Base-by-base conservation (phyloP, 2,329 filamentous ascomycete species). In the Cladosporium sp. region DNA sequence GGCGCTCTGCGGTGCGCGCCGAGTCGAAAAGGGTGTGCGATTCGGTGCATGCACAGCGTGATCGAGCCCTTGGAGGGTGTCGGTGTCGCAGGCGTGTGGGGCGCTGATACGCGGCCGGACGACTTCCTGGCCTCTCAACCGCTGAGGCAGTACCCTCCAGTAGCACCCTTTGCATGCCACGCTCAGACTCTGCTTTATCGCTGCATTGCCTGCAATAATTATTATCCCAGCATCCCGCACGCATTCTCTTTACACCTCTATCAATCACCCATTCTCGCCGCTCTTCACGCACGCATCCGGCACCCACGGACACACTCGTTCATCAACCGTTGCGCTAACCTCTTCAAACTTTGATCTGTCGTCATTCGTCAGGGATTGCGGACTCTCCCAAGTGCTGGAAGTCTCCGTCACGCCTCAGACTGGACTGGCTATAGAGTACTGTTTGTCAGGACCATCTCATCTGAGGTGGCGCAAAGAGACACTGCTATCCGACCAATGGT, bases 301-400 rank as follows among this genome's bases (percentile, higher is more conserved):
- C 17, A n/a, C 11, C 22, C 28, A 43, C 52, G 39, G 52, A 34
- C 11, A 43, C 39, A 25, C 19, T 37, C 52, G 17, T 37, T 55
- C 40, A 19, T 20, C 28, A 36, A 28, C 52, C 52, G 52, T 55
- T 47, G 52, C 52, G 39, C 52, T 55, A 55, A 17, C 15, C 17
- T 39, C 49, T 39, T 49, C 42, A 38, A 56, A 56, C 54, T 47
- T 47, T 49, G 20, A n/a, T 38, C 49, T 37, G 19, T 42, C 51
- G 51, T 55, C 51, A 55, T 40, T 47, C 34, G n/a, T 15, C 52
- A 54, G 42, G 37, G 51, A 22, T 49, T 38, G 42, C 50, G 49
- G 52, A 55, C 54, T 62, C 62, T 43, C 60, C 62, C 60, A 62
- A 62, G 62, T 59, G 62, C 62, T 64, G 60, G 62, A 60, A 61